Evolutionary conservation across 2,329 filamentous ascomycete genomes (phyloP).

Genomic region (Talaromyces sp.): DNA sequence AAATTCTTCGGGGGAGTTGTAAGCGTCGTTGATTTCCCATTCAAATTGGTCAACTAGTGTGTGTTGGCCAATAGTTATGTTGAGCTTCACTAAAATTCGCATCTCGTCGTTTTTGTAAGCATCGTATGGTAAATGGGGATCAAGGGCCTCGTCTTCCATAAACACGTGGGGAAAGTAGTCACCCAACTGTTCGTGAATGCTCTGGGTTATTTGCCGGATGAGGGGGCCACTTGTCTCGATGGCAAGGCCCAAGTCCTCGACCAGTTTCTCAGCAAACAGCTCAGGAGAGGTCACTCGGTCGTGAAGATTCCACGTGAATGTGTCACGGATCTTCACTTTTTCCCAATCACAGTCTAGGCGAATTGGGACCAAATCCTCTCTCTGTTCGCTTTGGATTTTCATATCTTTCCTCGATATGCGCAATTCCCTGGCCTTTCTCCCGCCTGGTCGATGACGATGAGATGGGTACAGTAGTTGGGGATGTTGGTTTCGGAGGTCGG

Average conservation of each 20-base stretch:
- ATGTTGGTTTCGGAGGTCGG: conserved; percentile 61
- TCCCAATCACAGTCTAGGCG: conserved; percentile 92
- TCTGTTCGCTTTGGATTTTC: conserved; percentile 78
- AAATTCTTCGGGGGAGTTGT: conserved; percentile 93
- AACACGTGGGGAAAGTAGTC: conserved; percentile 93
- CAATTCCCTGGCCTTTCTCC: conserved; percentile 66
- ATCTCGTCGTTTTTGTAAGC: conserved; percentile 99
- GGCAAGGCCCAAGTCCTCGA: conserved; percentile 79
- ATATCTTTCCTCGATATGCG: conserved; percentile 75
- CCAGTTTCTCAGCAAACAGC: conserved; percentile 78
- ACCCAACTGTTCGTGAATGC: conserved; percentile 80
- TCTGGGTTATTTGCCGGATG: conserved; percentile 60
- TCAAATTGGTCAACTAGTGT: conserved; percentile 96
- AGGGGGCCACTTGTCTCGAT: conserved; percentile 55
- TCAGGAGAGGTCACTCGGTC: conserved; percentile 77
- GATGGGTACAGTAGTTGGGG: conserved; percentile 73
- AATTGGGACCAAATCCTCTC: conserved; percentile 87
- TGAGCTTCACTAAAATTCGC: conserved; percentile 90
- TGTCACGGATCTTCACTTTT: conserved; percentile 91
- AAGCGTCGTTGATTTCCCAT: conserved; percentile 95
- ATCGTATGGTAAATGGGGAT: conserved; percentile 82
- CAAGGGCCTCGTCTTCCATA: conserved; percentile 82
- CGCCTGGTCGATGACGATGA: conserved; percentile 70
- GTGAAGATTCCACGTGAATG: conserved; percentile 97
- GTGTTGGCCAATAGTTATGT: conserved; percentile 93